Percentiles rank a stretch among this genome's conserved stretches.
Conservation (phyloP, 2,329 filamentous ascomycete species). For the Incumbomyces lentus region DNA sequence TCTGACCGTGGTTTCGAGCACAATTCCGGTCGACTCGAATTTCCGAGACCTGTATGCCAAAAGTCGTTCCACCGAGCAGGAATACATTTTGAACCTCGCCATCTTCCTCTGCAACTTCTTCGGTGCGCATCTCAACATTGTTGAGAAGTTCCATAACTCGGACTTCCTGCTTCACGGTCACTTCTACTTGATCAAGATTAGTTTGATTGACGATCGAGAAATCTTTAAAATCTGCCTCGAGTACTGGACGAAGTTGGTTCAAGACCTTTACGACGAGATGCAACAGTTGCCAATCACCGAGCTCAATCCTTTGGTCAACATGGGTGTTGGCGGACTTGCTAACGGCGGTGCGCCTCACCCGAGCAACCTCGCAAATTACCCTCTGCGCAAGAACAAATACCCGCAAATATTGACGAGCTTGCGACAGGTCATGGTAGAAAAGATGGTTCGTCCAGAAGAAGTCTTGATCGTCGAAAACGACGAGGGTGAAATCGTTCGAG, state of each 20-base stretch:
- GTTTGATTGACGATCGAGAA: slow-evolving; percentile 95
- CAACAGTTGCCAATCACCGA: slow-evolving; percentile 90
- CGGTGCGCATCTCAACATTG: slow-evolving; percentile 80
- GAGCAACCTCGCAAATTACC: slow-evolving; percentile 74
- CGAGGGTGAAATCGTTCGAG: slow-evolving; percentile 95
- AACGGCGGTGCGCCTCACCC: slow-evolving; percentile 80
- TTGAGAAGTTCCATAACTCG: slow-evolving; percentile 89
- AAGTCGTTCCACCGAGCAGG: slow-evolving; percentile 87
- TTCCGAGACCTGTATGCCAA: slow-evolving; percentile 82
- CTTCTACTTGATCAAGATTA: slow-evolving; percentile 96
- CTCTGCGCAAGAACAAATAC: slow-evolving; percentile 96
- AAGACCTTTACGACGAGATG: slow-evolving; percentile 98
- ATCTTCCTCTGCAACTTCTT: slow-evolving; percentile 97
- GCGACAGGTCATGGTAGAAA: slow-evolving; percentile 97
- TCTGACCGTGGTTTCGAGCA: slow-evolving; percentile 80
- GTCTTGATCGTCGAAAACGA: slow-evolving; percentile 99
- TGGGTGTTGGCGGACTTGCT: slow-evolving; percentile 59
- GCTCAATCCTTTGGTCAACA: slow-evolving; percentile 75
- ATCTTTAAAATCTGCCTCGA: slow-evolving; percentile 99
- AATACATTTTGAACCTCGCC: slow-evolving; percentile 94
- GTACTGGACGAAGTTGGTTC: slow-evolving; percentile 97
- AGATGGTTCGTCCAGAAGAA: slow-evolving; percentile 97
- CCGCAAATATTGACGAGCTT: slow-evolving; percentile 87
- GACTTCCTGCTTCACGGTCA: slow-evolving; percentile 94
- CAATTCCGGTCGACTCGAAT: slow-evolving; percentile 82